Conservation (phyloP, 768 basidiomycete genomes). For the Hebeloma cylindrosporum region DNA sequence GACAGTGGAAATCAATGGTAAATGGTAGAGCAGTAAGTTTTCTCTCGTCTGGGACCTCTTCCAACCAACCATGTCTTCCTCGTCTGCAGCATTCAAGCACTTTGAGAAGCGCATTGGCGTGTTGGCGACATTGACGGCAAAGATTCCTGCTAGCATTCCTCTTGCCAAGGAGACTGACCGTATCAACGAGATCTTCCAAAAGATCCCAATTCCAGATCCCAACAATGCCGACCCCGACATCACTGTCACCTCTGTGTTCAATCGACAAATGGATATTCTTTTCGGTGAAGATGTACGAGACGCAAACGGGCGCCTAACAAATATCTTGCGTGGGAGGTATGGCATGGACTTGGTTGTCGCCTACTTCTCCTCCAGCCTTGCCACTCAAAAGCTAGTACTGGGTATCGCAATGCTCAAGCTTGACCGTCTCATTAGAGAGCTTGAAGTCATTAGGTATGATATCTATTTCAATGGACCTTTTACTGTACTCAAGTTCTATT, state of each 20-base stretch:
- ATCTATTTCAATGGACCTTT: background rate
- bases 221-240: background rate
- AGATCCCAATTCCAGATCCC: background rate
- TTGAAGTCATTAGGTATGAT: background rate
- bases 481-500: too few relatives aligned
- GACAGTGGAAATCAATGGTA: too few relatives aligned
- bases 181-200: too few relatives aligned
- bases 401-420: constrained; percentile 7
- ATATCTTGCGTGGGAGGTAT: constrained; percentile 5
- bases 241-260: constrained; percentile 5
- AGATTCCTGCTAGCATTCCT: too few relatives aligned
- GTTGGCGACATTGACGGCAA: too few relatives aligned
- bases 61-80: too few relatives aligned
- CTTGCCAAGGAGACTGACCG: too few relatives aligned
- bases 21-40: too few relatives aligned
- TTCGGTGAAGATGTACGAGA: constrained; percentile 8
- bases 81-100: too few relatives aligned
- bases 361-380: background rate
- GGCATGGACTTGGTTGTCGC: constrained; percentile 6
- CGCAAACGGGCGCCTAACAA: background rate
- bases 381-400: background rate
- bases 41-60: too few relatives aligned
- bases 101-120: too few relatives aligned
- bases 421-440: constrained; percentile 9
- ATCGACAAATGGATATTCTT: constrained; percentile 5